Evolutionary conservation across 257 asterid species (phyloP).

Genomic region (Oldenlandia corymbosa): DNA sequence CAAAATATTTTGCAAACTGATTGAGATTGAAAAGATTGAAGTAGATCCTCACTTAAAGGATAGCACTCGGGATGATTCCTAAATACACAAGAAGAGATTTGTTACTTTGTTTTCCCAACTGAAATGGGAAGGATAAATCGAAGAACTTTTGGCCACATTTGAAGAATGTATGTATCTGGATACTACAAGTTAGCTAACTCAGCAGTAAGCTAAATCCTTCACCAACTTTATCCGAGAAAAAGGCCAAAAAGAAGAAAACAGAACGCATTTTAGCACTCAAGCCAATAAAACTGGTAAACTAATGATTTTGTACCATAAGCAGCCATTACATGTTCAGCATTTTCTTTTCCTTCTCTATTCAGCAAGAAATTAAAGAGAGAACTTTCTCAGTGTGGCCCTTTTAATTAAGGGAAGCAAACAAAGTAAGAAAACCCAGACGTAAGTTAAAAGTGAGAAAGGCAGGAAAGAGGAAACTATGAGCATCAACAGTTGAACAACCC

Average conservation of each 20-base stretch:
- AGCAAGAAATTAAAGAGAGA: not conserved
- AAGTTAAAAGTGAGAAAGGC: conserved; percentile 12
- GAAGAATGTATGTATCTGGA: conserved; percentile 19
- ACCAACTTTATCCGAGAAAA: not conserved
- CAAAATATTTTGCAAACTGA: conserved; percentile 16
- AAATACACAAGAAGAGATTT: conserved; percentile 1
- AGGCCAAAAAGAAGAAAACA: not conserved
- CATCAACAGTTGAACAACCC: conserved; percentile 11
- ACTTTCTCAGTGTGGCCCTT: conserved; percentile 11
- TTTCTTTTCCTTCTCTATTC: not conserved
- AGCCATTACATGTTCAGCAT: conserved; percentile 14
- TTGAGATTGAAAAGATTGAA: conserved; percentile 15
- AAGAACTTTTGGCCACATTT: conserved; percentile 31
- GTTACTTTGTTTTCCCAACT: conserved; percentile 25
- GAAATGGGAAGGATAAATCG: conserved; percentile 26
- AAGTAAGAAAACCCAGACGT: conserved; percentile 9
- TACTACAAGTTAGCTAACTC: not conserved
- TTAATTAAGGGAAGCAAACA: conserved; percentile 25
- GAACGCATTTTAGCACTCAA: not conserved
- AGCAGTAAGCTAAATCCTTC: conserved; percentile 9
- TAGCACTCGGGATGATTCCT: conserved; percentile 20
- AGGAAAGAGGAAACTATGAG: not conserved
- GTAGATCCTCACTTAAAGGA: conserved; percentile 32
- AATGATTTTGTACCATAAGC: conserved; percentile 5
- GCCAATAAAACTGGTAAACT: not conserved